Conservation (phyloP, 176 grass and related monocot species). For the Phoenix dactylifera region DNA sequence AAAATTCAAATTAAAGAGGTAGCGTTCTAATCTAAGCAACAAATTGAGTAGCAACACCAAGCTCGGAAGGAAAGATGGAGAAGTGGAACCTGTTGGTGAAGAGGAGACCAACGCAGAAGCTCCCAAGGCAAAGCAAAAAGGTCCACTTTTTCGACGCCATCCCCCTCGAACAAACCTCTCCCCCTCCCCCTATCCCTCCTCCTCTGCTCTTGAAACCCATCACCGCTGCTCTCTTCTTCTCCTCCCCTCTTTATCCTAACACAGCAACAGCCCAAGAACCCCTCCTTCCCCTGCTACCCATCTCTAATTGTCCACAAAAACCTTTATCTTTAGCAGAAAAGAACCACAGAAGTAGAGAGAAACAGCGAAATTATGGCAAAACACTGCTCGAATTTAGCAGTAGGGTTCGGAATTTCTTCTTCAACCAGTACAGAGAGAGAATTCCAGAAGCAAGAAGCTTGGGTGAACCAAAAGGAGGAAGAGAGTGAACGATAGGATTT, state of each 20-base stretch:
- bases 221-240: conserved; percentile 4
- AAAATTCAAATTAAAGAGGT: no score
- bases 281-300: no score
- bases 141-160: conserved; percentile 45
- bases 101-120: conserved; percentile 81
- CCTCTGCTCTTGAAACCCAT: conserved; percentile 8
- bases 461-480: no score
- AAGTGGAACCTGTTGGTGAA: conserved; percentile 68
- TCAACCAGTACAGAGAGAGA: no score
- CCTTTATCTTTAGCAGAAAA: no score
- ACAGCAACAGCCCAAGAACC: background rate
- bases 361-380: no score
- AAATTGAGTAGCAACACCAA: background rate
- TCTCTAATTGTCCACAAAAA: no score
- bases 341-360: no score
- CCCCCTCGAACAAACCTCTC: conserved; percentile 18
- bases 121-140: conserved; percentile 73
- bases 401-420: no score
- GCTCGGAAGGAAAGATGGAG: background rate
- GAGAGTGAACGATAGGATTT: no score
- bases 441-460: no score
- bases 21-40: background rate
- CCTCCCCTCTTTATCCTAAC: conserved; percentile 5
- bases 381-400: no score
- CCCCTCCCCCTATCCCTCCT: conserved; percentile 24